Evolutionary conservation across 148 eudicot genomes (phyloP), one percentile per base, ranked within the genome.

Genomic region (Chenopodium formosanum): DNA sequence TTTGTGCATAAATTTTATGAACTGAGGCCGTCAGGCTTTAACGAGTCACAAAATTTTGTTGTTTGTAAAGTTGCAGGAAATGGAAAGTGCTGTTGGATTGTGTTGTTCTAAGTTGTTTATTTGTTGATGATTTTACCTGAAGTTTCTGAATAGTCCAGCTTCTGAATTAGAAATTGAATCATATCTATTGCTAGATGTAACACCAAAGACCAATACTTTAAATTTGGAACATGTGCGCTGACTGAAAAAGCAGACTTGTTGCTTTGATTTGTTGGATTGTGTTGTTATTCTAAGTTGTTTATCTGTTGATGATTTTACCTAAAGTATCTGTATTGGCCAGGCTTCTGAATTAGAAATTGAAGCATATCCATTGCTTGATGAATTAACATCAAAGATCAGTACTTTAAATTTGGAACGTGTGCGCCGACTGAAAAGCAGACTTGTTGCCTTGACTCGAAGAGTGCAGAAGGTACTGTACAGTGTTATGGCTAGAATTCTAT

Each of bases 281-380:
- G 16, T 9, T 52, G 16, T 25, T 25, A 25, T 52, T 52, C 16
- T 52, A 37, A 37, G 25, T 25, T 25, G 5, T 52, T 2, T 9
- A 11, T 10, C 17, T 16, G 62, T 23, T 34, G 16, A 25, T 63
- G 72, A 16, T 48, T 23, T 40, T 20, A 23, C 66, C 7, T 73
- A 4, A 62, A 70, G 72, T 73, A 64, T 82, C 67, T 70, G 29
- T 74, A 34, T 88, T 80, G 48, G 32, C 78, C 85, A 97, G 99
- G 99, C 95, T 44, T 90, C 94, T 65, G 99, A 97, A 78, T 87
- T 97, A 78, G 97, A 94, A 84, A 91, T 97, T 56, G 99, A 94
- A 88, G 97, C 95, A 84, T 97, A 97, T 84, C 99, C 99, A 73
- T 77, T 97, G 91, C 91, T 97, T 80, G 99, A 97, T 86, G 99